Percentiles rank a stretch among this genome's conserved stretches.
These are phyloP conservation scores for Oidiodendron maius DNA, from an alignment of 495 filamentous ascomycete genomes.

Conservation along the genomic window DNA sequence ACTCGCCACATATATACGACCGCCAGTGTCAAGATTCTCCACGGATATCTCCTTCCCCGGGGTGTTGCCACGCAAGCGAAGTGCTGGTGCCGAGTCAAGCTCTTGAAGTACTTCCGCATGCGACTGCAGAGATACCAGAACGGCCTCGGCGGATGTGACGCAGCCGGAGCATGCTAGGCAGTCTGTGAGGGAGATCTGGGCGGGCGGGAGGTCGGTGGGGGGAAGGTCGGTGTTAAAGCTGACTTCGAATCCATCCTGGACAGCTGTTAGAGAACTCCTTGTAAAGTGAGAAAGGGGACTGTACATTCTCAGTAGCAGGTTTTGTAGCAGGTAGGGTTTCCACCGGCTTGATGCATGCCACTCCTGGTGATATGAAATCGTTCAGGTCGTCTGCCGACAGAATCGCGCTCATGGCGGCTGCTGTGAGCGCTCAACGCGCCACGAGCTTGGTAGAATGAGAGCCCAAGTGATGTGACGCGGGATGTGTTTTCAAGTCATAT, in stretches of 20 bases:
- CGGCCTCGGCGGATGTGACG: conserved; percentile 93
- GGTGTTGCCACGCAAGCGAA: conserved; percentile 30
- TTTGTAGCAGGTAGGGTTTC: conserved; percentile 66
- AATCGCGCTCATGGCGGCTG: conserved; percentile 75
- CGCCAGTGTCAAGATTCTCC: conserved; percentile 28
- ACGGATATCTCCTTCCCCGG: conserved; percentile 12
- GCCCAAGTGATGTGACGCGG: too few species aligned
- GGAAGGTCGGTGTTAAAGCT: conserved; percentile 61
- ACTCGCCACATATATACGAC: conserved; percentile 79
- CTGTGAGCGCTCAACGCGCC: conserved; percentile 8
- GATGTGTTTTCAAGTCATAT: too few species aligned
- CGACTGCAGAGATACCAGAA: conserved; percentile 86
- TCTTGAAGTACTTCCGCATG: conserved; percentile 83
- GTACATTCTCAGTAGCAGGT: conserved; percentile 7
- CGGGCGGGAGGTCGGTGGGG: conserved; percentile 43
- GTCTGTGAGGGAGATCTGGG: conserved; percentile 93
- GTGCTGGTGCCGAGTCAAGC: conserved; percentile 59
- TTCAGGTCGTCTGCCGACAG: conserved; percentile 95
- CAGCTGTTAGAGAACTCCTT: not conserved
- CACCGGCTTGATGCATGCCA: conserved; percentile 96
- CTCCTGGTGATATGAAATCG: conserved; percentile 96
- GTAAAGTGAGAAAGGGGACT: not conserved
- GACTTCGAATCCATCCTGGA: conserved; percentile 56
- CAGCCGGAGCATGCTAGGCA: conserved; percentile 97
- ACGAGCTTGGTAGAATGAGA: too few species aligned